These are phyloP conservation scores for Rosellinia necatrix DNA, from an alignment of 2,329 filamentous ascomycete species.

Conservation along the genomic window DNA sequence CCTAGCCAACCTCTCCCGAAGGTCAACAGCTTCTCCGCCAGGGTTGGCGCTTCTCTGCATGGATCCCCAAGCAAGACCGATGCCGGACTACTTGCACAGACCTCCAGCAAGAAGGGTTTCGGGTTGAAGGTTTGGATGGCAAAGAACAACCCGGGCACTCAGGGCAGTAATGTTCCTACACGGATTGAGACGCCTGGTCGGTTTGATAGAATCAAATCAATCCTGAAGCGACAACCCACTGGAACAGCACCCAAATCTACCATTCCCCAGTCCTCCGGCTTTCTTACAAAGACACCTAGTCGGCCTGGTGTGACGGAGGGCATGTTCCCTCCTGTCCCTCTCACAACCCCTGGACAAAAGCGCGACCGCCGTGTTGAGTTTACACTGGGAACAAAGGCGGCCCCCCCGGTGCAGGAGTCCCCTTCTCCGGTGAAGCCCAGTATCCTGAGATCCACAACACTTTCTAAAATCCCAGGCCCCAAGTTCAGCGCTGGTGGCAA, in stretches of 20 bases:
- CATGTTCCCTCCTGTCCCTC: constrained; percentile 54
- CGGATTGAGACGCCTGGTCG: constrained; percentile 53
- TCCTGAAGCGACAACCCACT: constrained; percentile 53
- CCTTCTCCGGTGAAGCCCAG: constrained; percentile 61
- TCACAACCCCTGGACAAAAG: constrained; percentile 71
- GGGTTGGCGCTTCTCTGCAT: constrained; percentile 44
- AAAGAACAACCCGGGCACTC: constrained; percentile 49
- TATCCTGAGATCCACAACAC: constrained; percentile 49
- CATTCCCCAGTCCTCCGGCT: constrained; percentile 50
- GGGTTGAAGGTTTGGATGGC: constrained; percentile 53
- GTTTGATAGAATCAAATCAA: constrained; percentile 63
- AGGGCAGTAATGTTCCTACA: constrained; percentile 41
- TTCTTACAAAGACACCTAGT: constrained; percentile 53
- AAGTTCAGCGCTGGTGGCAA: constrained; percentile 42
- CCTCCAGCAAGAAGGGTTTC: constrained; percentile 39
- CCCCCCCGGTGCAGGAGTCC: constrained; percentile 51
- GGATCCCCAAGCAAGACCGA: constrained; percentile 50
- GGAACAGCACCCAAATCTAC: constrained; percentile 50
- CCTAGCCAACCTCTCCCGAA: constrained; percentile 53
- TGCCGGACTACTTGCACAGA: constrained; percentile 41
- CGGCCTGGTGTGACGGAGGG: constrained; percentile 52
- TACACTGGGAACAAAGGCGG: constrained; percentile 68
- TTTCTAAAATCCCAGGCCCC: constrained; percentile 43
- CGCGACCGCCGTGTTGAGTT: constrained; percentile 77
- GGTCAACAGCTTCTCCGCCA: constrained; percentile 52